Conservation (phyloP, 768 basidiomycete genomes). For the Mycena alexandri region DNA sequence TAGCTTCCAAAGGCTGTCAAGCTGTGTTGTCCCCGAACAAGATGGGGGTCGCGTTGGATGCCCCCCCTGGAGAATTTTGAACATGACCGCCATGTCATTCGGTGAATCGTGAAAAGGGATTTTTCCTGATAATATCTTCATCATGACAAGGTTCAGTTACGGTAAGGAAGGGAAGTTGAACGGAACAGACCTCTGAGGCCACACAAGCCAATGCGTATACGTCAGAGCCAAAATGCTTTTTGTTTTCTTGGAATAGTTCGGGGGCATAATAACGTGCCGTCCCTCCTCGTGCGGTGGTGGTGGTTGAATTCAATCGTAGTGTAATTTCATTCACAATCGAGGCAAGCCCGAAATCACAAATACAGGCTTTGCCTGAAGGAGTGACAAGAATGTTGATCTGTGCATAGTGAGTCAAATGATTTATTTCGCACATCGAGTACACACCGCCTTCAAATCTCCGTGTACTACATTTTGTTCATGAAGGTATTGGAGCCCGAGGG, state of each 20-base stretch:
- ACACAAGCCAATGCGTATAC: no score
- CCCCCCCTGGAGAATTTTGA: background rate
- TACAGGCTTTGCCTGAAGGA: no score
- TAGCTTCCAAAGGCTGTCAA: constrained; percentile 13
- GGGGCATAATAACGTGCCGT: constrained; percentile 39
- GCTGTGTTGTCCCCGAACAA: background rate
- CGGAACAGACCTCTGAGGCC: no score
- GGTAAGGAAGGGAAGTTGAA: no score
- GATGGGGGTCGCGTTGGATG: background rate
- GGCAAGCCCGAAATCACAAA: constrained; percentile 26
- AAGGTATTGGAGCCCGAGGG: constrained; percentile 31
- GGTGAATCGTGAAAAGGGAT: background rate
- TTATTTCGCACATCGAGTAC: no score
- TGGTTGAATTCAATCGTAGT: constrained; percentile 36
- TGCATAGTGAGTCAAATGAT: no score
- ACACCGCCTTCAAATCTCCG: constrained; percentile 28
- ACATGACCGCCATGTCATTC: background rate
- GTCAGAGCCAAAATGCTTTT: no score
- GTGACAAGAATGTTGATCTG: no score
- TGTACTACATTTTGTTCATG: constrained; percentile 33
- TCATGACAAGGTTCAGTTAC: no score
- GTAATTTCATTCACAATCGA: constrained; percentile 41
- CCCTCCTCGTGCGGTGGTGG: constrained; percentile 40
- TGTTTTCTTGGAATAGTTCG: constrained; percentile 43
- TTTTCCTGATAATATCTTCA: constrained; percentile 1